Percentiles rank a stretch among this genome's conserved stretches.
Evolutionary conservation across 345 rosid genomes (phyloP).

Genomic region (Melaleuca quinquenervia): DNA sequence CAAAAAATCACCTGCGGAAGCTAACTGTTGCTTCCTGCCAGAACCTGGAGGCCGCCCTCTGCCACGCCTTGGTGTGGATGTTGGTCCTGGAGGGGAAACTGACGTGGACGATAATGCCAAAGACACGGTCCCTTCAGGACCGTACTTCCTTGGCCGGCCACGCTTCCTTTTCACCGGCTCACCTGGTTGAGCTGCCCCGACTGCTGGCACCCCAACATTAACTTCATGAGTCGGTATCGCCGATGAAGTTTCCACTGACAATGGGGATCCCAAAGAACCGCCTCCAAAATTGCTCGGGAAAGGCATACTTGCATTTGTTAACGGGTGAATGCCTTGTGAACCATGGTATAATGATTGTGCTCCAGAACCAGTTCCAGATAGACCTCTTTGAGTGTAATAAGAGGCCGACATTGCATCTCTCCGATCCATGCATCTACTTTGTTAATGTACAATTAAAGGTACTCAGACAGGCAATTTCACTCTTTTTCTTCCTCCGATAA

Average conservation of each 20-base stretch:
- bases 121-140: conserved; percentile 65
- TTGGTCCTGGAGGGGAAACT: conserved; percentile 39
- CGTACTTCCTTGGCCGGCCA: conserved; percentile 88
- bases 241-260: conserved; percentile 45
- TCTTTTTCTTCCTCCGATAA: neutral
- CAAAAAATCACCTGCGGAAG: conserved; percentile 50
- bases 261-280: conserved; percentile 33
- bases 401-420: conserved; percentile 79
- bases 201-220: conserved; percentile 37
- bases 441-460: conserved; percentile 11
- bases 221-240: conserved; percentile 42
- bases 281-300: conserved; percentile 48
- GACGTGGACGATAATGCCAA: conserved; percentile 66
- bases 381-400: conserved; percentile 76
- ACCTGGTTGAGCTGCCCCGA: conserved; percentile 13
- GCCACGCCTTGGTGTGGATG: conserved; percentile 62
- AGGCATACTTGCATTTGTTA: conserved; percentile 35
- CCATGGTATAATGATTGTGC: conserved; percentile 50
- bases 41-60: conserved; percentile 91
- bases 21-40: conserved; percentile 65
- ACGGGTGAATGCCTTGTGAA: conserved; percentile 43
- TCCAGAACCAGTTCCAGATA: conserved; percentile 51
- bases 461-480: neutral
- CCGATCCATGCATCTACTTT: conserved; percentile 90
- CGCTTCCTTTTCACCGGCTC: conserved; percentile 69